Base-by-base conservation (phyloP, 228 moss, liverwort and hornwort species). In the Sphagnum magellanicum region DNA sequence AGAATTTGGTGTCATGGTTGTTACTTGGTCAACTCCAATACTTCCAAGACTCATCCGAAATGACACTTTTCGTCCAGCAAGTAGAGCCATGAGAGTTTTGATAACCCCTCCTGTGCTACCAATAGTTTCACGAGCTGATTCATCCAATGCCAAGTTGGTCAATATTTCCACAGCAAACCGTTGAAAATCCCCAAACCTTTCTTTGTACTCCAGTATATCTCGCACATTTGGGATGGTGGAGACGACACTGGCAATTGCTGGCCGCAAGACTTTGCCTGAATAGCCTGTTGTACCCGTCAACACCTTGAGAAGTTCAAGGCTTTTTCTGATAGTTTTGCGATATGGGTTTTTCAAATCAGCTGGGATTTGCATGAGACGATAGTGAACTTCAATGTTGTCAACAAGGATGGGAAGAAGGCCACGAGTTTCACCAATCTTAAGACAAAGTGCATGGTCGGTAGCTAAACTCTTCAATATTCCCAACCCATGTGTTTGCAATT, bases 91-190 rank as follows among this genome's bases (percentile, higher is more conserved):
- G 32, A 32, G 32, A 32, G 1, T 32, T 32, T 32, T 32, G 75
- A 90, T 84, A 17, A 90, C 76, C 5, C 92, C 92, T 7, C 92
- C 90, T 0, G 88, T 90, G 78, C 88, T 81, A 65, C 90, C 90
- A 14, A 92, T 92, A 1, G 86, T 72, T 16, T 81, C 53, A 67
- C 81, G 75, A 17, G 81, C 86, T 50, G 49, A 67, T 64, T 82
- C 53, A 48, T 90, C 90, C 46, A 92, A 72, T 16, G 90, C 81
- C 55, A 90, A 66, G 69, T 84, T 73, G 52, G 76, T 86, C 64
- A 92, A 76, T 62, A 90, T 86, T 76, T 90, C 90, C 51, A 90
- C 84, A 0, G 90, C 86, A 73, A 72, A 71, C 72, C 86, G 79
- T 70, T 86, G 88, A 49, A 83, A 76, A 10, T 81, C 74, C 7